Conservation (phyloP, 257 asterid genomes). For the Plantago ovata region DNA sequence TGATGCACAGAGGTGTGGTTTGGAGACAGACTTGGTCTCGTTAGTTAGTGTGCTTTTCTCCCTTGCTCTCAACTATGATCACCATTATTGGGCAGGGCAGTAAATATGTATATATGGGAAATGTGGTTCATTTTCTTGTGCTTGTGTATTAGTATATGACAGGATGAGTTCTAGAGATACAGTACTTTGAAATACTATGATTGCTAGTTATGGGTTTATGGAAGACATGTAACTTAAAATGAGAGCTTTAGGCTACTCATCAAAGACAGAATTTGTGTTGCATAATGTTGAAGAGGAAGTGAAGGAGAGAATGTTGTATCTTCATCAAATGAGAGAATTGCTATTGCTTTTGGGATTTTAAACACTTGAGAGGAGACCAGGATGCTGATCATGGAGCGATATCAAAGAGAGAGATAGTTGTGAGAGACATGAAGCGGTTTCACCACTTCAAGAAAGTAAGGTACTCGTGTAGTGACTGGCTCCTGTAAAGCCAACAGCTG, state of each 20-base stretch:
- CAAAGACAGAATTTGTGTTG: constrained; percentile 47
- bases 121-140: constrained; percentile 56
- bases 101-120: constrained; percentile 70
- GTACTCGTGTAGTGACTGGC: constrained; percentile 61
- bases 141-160: constrained; percentile 43
- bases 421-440: constrained; percentile 44
- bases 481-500: constrained; percentile 32
- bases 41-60: constrained; percentile 60
- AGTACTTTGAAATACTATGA: constrained; percentile 71
- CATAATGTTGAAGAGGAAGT: constrained; percentile 51
- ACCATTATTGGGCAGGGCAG: constrained; percentile 40
- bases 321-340: constrained; percentile 66
- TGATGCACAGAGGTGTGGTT: constrained; percentile 45
- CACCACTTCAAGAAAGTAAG: constrained; percentile 59
- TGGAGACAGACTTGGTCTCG: constrained; percentile 51
- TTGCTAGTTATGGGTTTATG: constrained; percentile 38
- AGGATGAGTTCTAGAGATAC: constrained; percentile 36
- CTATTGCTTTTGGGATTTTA: constrained; percentile 56
- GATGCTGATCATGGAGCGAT: constrained; percentile 43
- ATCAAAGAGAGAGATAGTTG: constrained; percentile 34
- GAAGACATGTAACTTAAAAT: constrained; percentile 49
- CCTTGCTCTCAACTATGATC: constrained; percentile 64
- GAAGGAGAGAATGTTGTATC: constrained; percentile 47
- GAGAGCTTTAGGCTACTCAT: constrained; percentile 48
- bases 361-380: constrained; percentile 45